These are phyloP conservation scores for Tympanopsis confertula DNA, from an alignment of 2,329 filamentous ascomycete genomes.

Conservation along the genomic window DNA sequence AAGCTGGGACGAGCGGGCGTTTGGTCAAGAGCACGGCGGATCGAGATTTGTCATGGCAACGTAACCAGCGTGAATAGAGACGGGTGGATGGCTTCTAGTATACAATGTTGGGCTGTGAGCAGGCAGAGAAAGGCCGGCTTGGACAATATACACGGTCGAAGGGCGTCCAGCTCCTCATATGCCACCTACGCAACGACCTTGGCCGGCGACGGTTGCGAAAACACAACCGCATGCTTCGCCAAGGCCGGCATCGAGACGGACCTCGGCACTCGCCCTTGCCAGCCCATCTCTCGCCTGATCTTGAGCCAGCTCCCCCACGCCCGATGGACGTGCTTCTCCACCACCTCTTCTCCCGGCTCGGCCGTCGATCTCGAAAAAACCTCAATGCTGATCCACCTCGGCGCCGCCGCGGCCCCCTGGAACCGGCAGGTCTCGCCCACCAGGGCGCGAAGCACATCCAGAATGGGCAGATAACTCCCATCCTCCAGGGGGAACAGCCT, in stretches of 20 bases:
- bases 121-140: too few relatives aligned
- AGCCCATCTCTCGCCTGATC: not conserved
- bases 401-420: not conserved
- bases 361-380: slow-evolving; percentile 7
- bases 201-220: not conserved
- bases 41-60: too few relatives aligned
- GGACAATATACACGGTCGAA: too few relatives aligned
- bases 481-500: slow-evolving; percentile 8
- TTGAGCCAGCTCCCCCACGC: not conserved
- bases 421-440: not conserved
- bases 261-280: slow-evolving; percentile 1
- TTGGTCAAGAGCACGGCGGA: too few relatives aligned
- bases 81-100: too few relatives aligned
- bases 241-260: too few relatives aligned
- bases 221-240: not conserved
- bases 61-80: too few relatives aligned
- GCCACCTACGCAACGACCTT: not conserved
- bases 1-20: too few relatives aligned
- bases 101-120: too few relatives aligned
- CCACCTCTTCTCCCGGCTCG: not conserved
- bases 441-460: slow-evolving; percentile 16
- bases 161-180: not conserved
- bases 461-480: slow-evolving; percentile 13
- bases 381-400: slow-evolving; percentile 9
- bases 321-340: not conserved